Base-by-base conservation (phyloP, 2,329 filamentous ascomycete genomes). In the Colletotrichum sp. region DNA sequence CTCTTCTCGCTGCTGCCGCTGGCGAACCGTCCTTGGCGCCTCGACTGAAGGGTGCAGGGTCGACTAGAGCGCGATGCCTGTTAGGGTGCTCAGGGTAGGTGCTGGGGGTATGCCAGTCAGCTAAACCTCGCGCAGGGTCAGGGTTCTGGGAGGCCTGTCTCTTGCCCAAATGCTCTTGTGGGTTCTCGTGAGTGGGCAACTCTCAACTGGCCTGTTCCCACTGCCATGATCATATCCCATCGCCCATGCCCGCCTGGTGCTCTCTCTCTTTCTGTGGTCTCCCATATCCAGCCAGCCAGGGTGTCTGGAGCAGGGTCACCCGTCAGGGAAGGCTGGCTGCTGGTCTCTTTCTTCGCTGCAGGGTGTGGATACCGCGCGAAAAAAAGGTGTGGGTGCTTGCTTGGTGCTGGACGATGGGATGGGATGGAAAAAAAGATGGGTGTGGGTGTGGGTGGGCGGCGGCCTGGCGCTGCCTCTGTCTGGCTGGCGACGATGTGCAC, bases 311-410 rank as follows among this genome's bases (percentile, higher is more conserved):
- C 52, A 75, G 68, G 68, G 72, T 75, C 72, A 72, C 68, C 68
- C 68, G 63, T 75, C 72, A 75, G 38, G 69, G 68, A 63, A 75
- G 72, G 68, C 73, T 75, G 69, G 73, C 70, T 57, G 43, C 67
- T 73, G 55, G 69, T 64, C 61, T 34, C 68, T 63, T 34, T 75
- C 43, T 75, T 52, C 63, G 63, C 32, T 75, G 63, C 69, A 72
- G 60, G 55, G 48, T 60, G 72, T 72, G 73, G 63, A 67, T 67
- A 66, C 65, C 30, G 48, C 65, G 65, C 28, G 36, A 43, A 57
- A 57, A 52, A 36, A 26, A 60, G 67, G 61, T 58, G 67, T 71
- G 71, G 65, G 38, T 73, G 36, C 34, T 48, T 48, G 43, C 55
- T 71, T 60, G 67, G 67, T 36, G 28, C 8, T 21, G 65, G 48